Conservation (phyloP, 148 eudicot species). For the Oxyria digyna region DNA sequence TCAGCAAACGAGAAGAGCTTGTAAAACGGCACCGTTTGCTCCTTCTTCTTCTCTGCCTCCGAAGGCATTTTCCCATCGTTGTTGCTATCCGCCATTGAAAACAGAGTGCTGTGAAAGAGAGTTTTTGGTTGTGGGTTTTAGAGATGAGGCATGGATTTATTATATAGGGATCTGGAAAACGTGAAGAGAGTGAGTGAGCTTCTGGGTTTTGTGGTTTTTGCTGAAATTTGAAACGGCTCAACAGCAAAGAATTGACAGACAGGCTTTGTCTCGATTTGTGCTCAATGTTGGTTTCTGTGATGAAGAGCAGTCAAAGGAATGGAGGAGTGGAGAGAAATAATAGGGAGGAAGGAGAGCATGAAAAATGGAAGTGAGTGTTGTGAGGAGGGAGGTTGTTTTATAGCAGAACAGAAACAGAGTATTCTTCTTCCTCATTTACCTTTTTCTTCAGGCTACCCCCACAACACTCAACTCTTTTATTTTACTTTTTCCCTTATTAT, state of each 20-base stretch:
- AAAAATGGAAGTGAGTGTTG: neutral
- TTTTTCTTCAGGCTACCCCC: neutral
- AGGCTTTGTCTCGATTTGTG: conserved; percentile 1
- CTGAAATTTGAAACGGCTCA: neutral
- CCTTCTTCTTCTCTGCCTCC: conserved; percentile 81
- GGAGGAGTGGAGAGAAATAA: neutral
- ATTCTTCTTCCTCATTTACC: neutral
- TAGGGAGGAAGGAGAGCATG: conserved; percentile 1
- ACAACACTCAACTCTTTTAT: neutral
- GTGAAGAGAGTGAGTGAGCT: neutral
- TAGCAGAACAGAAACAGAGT: neutral
- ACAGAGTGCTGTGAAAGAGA: neutral
- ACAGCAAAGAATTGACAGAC: neutral
- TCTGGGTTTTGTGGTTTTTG: neutral
- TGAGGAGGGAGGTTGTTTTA: neutral
- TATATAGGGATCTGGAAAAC: conserved; percentile 2
- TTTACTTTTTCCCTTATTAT: neutral
- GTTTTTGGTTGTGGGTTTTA: neutral
- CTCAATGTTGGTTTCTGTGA: conserved; percentile 5
- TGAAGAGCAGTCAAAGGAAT: neutral
- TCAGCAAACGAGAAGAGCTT: conserved; percentile 81
- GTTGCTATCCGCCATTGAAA: conserved; percentile 31
- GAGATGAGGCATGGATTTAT: neutral
- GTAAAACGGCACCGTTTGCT: conserved; percentile 73
- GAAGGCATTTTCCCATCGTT: conserved; percentile 45